Conservation (phyloP, 2,329 filamentous ascomycete genomes). For the Exserohilum turcica region DNA sequence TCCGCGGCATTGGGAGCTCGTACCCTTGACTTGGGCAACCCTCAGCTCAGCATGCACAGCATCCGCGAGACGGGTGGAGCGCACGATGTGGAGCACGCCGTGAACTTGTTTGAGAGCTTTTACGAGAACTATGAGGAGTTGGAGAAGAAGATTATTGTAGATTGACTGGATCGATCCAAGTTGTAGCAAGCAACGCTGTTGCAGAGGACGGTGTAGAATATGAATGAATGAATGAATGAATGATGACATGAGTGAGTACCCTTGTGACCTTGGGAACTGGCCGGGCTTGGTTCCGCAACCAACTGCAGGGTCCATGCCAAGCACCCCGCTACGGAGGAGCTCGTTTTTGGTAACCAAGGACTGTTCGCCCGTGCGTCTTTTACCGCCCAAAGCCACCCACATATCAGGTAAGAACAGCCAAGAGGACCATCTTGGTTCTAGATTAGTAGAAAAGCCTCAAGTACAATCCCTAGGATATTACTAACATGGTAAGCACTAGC, state of each 20-base stretch:
- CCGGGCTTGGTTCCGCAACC: slow-evolving; percentile 14
- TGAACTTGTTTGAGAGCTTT: slow-evolving; percentile 86
- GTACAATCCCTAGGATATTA: too few relatives aligned
- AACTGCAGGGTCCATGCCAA: slow-evolving; percentile 31
- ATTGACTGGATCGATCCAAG: slow-evolving; percentile 57
- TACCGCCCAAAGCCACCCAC: too few relatives aligned
- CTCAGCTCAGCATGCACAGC: slow-evolving; percentile 95
- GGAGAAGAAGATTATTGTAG: slow-evolving; percentile 81
- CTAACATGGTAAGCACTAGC: too few relatives aligned
- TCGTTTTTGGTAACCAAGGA: too few relatives aligned
- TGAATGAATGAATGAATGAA: slow-evolving; percentile 5
- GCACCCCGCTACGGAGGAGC: slow-evolving; percentile 41
- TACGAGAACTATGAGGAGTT: slow-evolving; percentile 82
- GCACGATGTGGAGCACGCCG: slow-evolving; percentile 83
- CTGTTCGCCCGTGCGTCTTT: too few relatives aligned
- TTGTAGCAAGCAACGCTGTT: slow-evolving; percentile 15
- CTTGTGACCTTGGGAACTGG: slow-evolving; percentile 2
- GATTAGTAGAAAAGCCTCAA: too few relatives aligned
- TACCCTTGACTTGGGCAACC: slow-evolving; percentile 90
- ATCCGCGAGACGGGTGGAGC: slow-evolving; percentile 91
- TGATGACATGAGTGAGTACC: slow-evolving; percentile 4
- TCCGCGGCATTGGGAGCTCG: slow-evolving; percentile 83
- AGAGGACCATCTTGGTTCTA: too few relatives aligned
- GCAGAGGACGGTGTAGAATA: slow-evolving; percentile 8
- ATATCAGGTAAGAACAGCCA: too few relatives aligned